Evolutionary conservation across 148 eudicot genomes (phyloP), one percentile per base, ranked within the genome.

Genomic region (Rhododendron griersonianum): DNA sequence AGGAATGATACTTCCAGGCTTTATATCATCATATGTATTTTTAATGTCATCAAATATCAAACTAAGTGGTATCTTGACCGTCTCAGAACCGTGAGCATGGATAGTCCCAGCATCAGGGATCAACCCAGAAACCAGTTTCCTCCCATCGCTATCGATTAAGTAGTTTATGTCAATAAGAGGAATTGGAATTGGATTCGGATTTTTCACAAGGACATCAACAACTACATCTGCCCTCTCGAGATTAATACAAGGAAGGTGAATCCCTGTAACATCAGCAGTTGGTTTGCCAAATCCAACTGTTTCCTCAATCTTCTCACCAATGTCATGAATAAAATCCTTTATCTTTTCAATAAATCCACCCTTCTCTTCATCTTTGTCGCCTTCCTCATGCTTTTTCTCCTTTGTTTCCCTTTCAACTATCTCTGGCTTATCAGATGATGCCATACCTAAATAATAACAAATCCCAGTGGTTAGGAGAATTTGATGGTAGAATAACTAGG

Each of bases 71-170:
- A 97, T 94, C 88, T 93, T 93, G 65, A 97, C 90, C 85, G 99
- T 95, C 90, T 97, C 98, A 1, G 98, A 94, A 75, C 99, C 98
- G 87, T 94, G 99, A 78, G 98, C 96, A 87, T 91, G 96, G 80
- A 97, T 95, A 3, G 99, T 94, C 41, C 99, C 99, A 30, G 99
- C 92, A 88, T 97, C 98, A 16, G 99, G 99, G 80, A 97, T 95
- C 91, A 95, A 63, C 5, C 99, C 99, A 51, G 99, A 97, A 79
- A 95, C 85, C 73, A 97, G 91, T 85, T 97, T 97, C 87, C 99
- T 91, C 77, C 94, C 98, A 41, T 97, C 99, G 82, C 98, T 95
- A 65, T 97, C 99, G 51, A 97, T 88, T 83, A 92, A 86, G 90
- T 97, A 97, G 89, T 95, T 93, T 81, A 97, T 94, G 91, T 97